Conservation (phyloP, 2,329 filamentous ascomycete genomes). For the Achaetomium macrosporum region DNA sequence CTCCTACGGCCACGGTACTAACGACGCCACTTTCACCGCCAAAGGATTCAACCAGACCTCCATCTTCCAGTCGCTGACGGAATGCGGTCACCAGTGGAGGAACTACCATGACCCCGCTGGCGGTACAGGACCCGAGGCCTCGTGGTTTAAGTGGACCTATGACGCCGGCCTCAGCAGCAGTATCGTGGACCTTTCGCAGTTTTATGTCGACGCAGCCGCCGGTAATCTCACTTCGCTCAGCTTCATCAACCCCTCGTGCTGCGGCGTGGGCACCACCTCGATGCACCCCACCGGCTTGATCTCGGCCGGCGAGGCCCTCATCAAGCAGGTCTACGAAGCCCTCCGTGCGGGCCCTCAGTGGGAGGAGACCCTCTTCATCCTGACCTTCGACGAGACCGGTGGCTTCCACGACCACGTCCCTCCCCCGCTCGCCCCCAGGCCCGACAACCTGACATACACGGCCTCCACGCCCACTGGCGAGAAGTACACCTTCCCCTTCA, state of each 20-base stretch:
- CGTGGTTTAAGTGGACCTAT: constrained; percentile 39
- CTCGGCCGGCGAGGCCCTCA: constrained; percentile 38
- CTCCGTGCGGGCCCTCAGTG: constrained; percentile 39
- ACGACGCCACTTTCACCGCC: constrained; percentile 26
- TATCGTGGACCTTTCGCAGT: constrained; percentile 34
- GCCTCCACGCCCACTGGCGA: constrained; percentile 32
- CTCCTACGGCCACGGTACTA: constrained; percentile 28
- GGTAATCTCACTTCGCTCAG: constrained; percentile 40
- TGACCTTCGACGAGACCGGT: constrained; percentile 43
- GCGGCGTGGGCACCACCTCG: constrained; percentile 38
- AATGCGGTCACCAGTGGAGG: constrained; percentile 37
- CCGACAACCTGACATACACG: constrained; percentile 34
- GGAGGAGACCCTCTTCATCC: constrained; percentile 41
- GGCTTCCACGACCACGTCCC: constrained; percentile 43
- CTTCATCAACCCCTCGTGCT: constrained; percentile 47
- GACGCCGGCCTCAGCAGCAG: constrained; percentile 30
- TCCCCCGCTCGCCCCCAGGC: constrained; percentile 36
- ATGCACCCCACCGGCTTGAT: constrained; percentile 41
- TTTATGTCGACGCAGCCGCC: constrained; percentile 39
- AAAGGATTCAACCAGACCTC: constrained; percentile 28
- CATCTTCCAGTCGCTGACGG: constrained; percentile 39
- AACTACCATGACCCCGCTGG: constrained; percentile 41
- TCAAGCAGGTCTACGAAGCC: constrained; percentile 42
- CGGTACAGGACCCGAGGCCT: constrained; percentile 36
- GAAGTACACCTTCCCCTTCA: constrained; percentile 35